Conservation (phyloP, 768 basidiomycete genomes). For the Tricholomella constricta region DNA sequence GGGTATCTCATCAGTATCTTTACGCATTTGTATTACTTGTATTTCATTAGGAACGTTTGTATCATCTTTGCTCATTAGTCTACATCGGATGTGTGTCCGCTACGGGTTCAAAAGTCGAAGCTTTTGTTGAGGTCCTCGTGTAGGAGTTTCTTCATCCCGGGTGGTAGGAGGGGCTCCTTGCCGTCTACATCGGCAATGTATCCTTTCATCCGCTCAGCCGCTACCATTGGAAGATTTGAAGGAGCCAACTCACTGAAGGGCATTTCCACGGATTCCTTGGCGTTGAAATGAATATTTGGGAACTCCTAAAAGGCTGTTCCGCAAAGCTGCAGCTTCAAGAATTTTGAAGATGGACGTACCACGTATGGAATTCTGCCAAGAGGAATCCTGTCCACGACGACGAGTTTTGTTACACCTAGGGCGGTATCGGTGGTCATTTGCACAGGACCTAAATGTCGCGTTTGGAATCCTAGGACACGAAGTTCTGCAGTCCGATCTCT, state of each 20-base stretch:
- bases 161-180: conserved; percentile 75
- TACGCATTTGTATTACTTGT: conserved; percentile 10
- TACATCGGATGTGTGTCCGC: not conserved
- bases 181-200: conserved; percentile 44
- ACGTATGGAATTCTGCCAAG: conserved; percentile 74
- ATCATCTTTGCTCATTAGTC: not conserved
- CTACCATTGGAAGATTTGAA: not conserved
- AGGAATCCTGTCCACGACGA: conserved; percentile 75
- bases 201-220: conserved; percentile 27
- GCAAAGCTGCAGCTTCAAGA: not conserved
- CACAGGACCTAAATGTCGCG: conserved; percentile 78
- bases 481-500: conserved; percentile 91
- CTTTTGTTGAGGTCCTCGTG: conserved; percentile 84
- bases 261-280: conserved; percentile 95
- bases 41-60: conserved; percentile 8
- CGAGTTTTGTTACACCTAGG: conserved; percentile 83
- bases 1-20: conserved; percentile 1
- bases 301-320: conserved; percentile 56
- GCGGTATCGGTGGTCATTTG: conserved; percentile 99
- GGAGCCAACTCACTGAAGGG: conserved; percentile 74
- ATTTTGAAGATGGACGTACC: conserved; percentile 43
- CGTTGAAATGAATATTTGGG: conserved; percentile 87
- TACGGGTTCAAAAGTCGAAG: conserved; percentile 67
- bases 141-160: conserved; percentile 87
- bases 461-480: conserved; percentile 83